Evolutionary conservation across 2,329 filamentous ascomycete genomes (phyloP), one percentile per base, ranked within the genome.

Genomic region (Neopestalotiopsis sp.): DNA sequence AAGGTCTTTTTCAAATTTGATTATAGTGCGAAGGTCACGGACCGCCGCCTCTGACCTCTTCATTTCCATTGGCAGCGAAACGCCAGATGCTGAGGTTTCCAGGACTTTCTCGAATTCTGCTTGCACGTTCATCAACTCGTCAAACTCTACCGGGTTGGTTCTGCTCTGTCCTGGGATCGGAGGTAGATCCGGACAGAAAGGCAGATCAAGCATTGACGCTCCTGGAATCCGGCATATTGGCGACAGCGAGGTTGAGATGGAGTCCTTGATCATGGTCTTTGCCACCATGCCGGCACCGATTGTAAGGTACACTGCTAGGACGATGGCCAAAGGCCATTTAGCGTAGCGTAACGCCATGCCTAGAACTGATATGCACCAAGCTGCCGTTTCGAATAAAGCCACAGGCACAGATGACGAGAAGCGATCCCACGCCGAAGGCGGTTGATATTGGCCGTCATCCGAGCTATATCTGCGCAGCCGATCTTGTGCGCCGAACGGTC

Each of bases 21-120:
- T 91, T 59, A 94, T 85, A 32, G 89, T 91, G 40, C 91, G 89
- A 30, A 96, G 81, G 74, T 95, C 93, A 56, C 93, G 88, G 45
- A 96, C 90, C 1, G 91, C 90, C 2, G 89, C 85, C 78, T 95
- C 92, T 2, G 91, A 90, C 10, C 89, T 87, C 81, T 94, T 95
- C 90, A 96, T 94, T 73, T 94, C 91, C 73, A 92, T 84, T 0
- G 93, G 93, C 3, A 96, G 81, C 1, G 89, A 89, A 1, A 90
- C 88, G 1, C 90, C 89, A 28, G 90, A 86, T 1, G 89, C 87
- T 17, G 89, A 89, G 69, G 89, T 88, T 72, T 93, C 88, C 4
- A 96, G 81, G 0, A 96, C 89, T 68, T 92, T 88, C 78, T 94
- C 92, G 68, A 97, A 94, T 34, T 90, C 87, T n/a, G 88, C 84